Percentiles rank a stretch among this genome's conserved stretches.
Conservation (phyloP, 192 early-diverging fungal genomes). For the Mortierella hygrophila region DNA sequence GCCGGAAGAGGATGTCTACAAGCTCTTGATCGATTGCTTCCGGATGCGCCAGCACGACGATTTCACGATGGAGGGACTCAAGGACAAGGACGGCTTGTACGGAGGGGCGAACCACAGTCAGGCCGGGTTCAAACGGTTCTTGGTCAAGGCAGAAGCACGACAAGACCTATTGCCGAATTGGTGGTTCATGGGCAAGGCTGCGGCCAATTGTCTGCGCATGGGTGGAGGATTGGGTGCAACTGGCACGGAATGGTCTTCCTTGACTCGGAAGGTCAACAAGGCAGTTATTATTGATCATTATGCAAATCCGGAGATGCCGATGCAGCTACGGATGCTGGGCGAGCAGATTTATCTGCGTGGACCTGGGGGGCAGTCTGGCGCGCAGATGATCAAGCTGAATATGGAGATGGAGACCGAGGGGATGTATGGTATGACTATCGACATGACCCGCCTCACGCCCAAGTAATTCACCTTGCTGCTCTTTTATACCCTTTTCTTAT, state of each 20-base stretch:
- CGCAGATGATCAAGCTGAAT: background rate
- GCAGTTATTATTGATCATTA: constrained; percentile 27
- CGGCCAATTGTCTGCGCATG: background rate
- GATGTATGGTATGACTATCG: background rate
- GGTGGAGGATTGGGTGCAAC: background rate
- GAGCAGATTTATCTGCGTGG: constrained; percentile 35
- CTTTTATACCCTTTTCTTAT: background rate
- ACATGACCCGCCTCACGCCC: background rate
- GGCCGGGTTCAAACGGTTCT: constrained; percentile 5
- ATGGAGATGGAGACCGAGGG: constrained; percentile 6
- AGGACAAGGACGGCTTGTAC: background rate
- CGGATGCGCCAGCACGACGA: constrained; percentile 14
- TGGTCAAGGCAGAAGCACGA: background rate
- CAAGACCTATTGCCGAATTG: background rate
- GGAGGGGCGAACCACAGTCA: background rate
- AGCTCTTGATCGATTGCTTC: constrained; percentile 11
- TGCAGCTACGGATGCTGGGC: constrained; percentile 39
- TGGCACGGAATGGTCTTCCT: constrained; percentile 15
- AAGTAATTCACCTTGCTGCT: background rate
- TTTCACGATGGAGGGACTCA: background rate
- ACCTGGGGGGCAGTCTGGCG: constrained; percentile 20
- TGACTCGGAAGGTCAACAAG: constrained; percentile 16
- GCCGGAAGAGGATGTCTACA: constrained; percentile 1
- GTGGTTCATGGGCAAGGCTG: constrained; percentile 9
- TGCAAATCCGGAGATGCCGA: constrained; percentile 27